A percentile compares a stretch with the other conserved stretches of the same genome.
phyloP scores from a whole-genome alignment of 345 rosid genomes.

The Eucalyptus pauciflora region DNA sequence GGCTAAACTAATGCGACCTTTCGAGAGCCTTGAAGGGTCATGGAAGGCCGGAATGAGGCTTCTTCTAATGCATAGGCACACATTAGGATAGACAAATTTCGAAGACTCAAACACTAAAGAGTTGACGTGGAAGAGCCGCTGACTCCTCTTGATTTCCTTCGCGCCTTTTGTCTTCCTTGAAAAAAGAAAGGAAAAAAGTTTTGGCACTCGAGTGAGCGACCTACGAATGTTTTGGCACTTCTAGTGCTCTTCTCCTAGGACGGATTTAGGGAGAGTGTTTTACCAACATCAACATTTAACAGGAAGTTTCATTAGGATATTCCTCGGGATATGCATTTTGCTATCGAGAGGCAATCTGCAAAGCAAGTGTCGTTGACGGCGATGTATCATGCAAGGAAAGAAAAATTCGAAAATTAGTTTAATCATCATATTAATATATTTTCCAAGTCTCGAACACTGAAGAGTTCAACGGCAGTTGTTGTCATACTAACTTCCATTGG shows the following conservation, averaged over 20 bases:
- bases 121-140: accelerated
- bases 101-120: background rate
- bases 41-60: background rate
- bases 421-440: background rate
- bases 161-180: accelerated
- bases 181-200: background rate
- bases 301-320: background rate
- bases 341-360: background rate
- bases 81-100: background rate
- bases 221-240: accelerated
- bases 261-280: accelerated
- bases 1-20: background rate
- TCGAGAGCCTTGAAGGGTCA: background rate
- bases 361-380: background rate
- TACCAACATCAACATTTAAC: background rate
- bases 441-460: background rate
- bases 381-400: background rate
- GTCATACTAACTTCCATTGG: background rate
- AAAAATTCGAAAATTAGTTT: background rate
- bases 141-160: background rate
- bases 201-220: too few relatives aligned
- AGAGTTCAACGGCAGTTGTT: background rate
- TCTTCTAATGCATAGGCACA: background rate
- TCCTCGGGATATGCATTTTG: background rate
- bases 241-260: accelerated